phyloP scores from a whole-genome alignment of 192 early-diverging fungal genomes.

The Funneliformis mosseae region DNA sequence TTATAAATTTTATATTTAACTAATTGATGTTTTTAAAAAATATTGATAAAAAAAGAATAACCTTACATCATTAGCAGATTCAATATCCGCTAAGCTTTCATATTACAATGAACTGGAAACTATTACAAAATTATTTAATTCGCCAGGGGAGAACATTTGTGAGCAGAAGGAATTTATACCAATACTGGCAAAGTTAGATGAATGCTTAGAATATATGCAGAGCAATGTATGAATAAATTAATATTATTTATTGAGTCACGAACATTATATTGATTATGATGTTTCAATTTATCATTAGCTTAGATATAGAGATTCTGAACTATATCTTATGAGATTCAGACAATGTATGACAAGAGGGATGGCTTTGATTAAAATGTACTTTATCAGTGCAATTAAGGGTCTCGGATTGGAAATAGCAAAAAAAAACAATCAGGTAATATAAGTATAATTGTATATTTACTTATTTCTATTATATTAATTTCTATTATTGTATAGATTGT shows the following conservation, averaged over 20 bases:
- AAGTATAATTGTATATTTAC: neutral
- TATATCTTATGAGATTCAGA: slow-evolving; percentile 90
- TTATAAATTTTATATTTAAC: neutral
- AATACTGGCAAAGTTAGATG: slow-evolving; percentile 75
- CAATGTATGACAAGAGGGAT: slow-evolving; percentile 95
- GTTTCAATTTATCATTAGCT: slow-evolving; percentile 42
- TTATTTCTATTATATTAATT: neutral
- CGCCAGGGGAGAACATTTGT: slow-evolving; percentile 85
- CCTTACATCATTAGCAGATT: slow-evolving; percentile 58
- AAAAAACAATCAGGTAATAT: slow-evolving; percentile 45
- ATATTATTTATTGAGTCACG: neutral
- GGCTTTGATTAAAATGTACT: slow-evolving; percentile 90
- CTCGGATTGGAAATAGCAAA: slow-evolving; percentile 66
- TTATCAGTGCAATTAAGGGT: slow-evolving; percentile 68
- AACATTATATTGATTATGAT: neutral
- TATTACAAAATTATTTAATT: slow-evolving; percentile 74
- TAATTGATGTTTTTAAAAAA: neutral
- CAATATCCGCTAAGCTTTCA: slow-evolving; percentile 61
- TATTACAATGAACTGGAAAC: slow-evolving; percentile 89
- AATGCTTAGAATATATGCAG: slow-evolving; percentile 77
- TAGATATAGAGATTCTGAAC: slow-evolving; percentile 83
- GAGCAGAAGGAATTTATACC: slow-evolving; percentile 78
- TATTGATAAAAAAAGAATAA: slow-evolving; percentile 47
- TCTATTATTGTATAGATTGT: slow-evolving; percentile 23
- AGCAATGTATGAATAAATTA: slow-evolving; percentile 57